Percentiles rank a stretch among this genome's conserved stretches.
Evolutionary conservation across 768 basidiomycete species (phyloP).

Genomic region (Mycena vulgaris): DNA sequence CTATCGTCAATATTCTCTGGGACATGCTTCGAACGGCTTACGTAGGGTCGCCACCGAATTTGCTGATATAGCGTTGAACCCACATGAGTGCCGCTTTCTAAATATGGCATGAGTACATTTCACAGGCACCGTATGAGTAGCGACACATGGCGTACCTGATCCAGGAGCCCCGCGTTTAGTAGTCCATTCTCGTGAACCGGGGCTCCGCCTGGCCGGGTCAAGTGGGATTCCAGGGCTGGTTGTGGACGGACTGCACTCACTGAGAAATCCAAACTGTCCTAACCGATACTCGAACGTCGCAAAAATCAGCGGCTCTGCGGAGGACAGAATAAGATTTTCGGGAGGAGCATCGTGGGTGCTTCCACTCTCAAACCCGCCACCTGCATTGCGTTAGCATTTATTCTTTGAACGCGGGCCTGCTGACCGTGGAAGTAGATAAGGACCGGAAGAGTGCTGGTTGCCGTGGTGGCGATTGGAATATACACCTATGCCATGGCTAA

Average conservation of each 20-base stretch:
- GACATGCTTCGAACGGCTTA: too few species aligned
- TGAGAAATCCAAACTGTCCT: slow-evolving; percentile 59
- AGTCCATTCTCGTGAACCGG: slow-evolving; percentile 48
- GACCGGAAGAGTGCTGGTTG: slow-evolving; percentile 43
- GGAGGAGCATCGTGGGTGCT: slow-evolving; percentile 50
- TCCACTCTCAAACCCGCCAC: slow-evolving; percentile 60
- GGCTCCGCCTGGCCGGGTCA: slow-evolving; percentile 46
- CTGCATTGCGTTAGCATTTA: slow-evolving; percentile 37
- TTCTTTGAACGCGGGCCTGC: not conserved
- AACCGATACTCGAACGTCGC: too few species aligned
- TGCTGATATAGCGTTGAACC: too few species aligned
- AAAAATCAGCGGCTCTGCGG: slow-evolving; percentile 52
- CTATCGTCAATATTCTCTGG: too few species aligned
- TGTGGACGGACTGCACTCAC: slow-evolving; percentile 36
- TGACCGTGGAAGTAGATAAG: slow-evolving; percentile 61
- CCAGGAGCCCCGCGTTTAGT: slow-evolving; percentile 57
- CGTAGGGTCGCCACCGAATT: too few species aligned
- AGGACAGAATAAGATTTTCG: slow-evolving; percentile 50
- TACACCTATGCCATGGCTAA: slow-evolving; percentile 26
- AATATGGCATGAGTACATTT: not conserved
- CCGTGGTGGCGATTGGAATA: slow-evolving; percentile 33
- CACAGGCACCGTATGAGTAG: not conserved
- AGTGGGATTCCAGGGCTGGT: not conserved
- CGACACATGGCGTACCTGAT: slow-evolving; percentile 26
- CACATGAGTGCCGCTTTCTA: slow-evolving; percentile 55